A percentile compares a stretch with the other conserved stretches of the same genome.
Evolutionary conservation across 805 yeast genomes (phyloP).

Genomic region (Monosporozyma yasuniensis): DNA sequence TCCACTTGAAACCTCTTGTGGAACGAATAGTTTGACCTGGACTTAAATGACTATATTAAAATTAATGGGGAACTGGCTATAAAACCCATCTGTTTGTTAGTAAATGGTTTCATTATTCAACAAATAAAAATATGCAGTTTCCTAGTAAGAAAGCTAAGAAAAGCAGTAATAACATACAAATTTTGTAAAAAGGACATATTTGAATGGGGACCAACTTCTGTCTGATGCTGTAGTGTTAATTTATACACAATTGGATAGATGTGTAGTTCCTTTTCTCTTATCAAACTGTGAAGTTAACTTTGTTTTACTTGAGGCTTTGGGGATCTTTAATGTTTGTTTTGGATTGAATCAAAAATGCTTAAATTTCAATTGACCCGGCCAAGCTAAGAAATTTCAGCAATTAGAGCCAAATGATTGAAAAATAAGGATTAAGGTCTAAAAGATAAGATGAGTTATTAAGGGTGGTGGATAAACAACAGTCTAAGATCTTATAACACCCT

Average conservation of each 20-base stretch:
- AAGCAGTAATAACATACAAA: constrained; percentile 16
- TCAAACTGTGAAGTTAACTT: background rate
- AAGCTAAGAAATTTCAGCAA: background rate
- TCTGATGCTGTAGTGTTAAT: background rate
- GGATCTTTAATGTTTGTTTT: background rate
- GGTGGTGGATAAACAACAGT: background rate
- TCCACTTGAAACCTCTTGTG: constrained; percentile 39
- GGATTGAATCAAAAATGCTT: background rate
- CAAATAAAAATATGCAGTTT: background rate
- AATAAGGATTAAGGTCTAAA: background rate
- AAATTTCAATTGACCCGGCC: background rate
- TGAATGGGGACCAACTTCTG: background rate
- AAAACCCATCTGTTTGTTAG: background rate
- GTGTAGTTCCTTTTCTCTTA: background rate
- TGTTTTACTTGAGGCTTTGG: background rate
- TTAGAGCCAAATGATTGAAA: background rate
- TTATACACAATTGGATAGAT: background rate
- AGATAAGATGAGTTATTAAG: background rate
- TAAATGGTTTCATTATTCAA: background rate
- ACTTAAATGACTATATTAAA: constrained; percentile 31
- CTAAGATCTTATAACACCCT: background rate
- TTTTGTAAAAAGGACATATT: constrained; percentile 26
- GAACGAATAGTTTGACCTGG: constrained; percentile 41
- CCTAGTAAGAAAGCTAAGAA: background rate
- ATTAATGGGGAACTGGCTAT: background rate